Evolutionary conservation across 495 filamentous ascomycete genomes (phyloP).

Genomic region (Aspergillus steynii): DNA sequence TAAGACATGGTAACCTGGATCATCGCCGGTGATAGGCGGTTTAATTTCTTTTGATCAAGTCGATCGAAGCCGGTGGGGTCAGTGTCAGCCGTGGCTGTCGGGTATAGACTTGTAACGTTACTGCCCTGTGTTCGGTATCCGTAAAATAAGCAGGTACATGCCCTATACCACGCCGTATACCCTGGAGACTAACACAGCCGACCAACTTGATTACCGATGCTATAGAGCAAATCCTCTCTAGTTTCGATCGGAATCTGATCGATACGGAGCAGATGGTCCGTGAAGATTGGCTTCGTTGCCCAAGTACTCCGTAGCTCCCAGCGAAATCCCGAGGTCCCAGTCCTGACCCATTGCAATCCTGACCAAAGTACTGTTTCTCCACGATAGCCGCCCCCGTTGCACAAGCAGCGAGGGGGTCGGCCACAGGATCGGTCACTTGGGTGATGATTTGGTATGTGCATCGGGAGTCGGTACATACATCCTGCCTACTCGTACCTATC

Average conservation of each 20-base stretch:
- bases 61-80: neutral
- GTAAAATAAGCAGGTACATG: neutral
- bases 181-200: neutral
- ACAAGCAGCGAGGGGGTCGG: neutral
- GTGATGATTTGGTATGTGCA: neutral
- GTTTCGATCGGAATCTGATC: neutral
- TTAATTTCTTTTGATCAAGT: constrained; percentile 11
- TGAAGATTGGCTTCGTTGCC: neutral
- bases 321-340: neutral
- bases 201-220: neutral
- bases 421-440: neutral
- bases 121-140: neutral
- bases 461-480: neutral
- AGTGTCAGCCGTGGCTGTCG: neutral
- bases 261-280: neutral
- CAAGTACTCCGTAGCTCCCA: neutral
- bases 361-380: neutral
- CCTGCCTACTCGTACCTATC: neutral
- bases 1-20: constrained; percentile 5
- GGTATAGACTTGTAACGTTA: too few relatives aligned
- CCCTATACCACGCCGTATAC: too few relatives aligned
- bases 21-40: constrained; percentile 11
- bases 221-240: neutral
- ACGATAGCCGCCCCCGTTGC: neutral
- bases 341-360: too few relatives aligned